phyloP scores from a whole-genome alignment of 139 green algal genomes.

The Picochlorum sp. region DNA sequence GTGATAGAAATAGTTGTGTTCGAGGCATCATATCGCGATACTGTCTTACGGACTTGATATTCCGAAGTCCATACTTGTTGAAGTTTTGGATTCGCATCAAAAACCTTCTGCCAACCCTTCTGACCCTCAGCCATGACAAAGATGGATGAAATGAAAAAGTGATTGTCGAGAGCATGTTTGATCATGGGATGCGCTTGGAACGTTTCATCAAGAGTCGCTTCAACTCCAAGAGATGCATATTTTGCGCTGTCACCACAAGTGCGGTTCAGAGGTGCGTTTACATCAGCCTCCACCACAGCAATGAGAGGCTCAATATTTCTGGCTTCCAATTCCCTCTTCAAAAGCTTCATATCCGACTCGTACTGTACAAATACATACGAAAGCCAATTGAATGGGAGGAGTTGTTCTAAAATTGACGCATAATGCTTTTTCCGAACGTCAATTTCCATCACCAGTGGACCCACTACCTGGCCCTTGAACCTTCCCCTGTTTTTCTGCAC shows the following conservation, averaged over 20 bases:
- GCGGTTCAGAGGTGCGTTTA: conserved; percentile 20
- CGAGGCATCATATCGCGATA: not conserved
- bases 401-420: conserved; percentile 41
- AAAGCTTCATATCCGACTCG: conserved; percentile 40
- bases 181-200: conserved; percentile 62
- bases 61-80: not conserved
- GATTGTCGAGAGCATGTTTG: conserved; percentile 49
- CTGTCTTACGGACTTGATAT: not conserved
- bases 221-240: conserved; percentile 44
- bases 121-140: conserved; percentile 21
- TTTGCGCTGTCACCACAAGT: conserved; percentile 14
- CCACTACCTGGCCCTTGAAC: conserved; percentile 48
- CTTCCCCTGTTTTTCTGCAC: conserved; percentile 26
- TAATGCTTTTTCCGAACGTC: conserved; percentile 33
- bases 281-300: conserved; percentile 22
- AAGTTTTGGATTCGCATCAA: conserved; percentile 4
- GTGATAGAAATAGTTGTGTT: not conserved
- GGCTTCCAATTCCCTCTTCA: conserved; percentile 8
- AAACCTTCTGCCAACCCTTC: not conserved
- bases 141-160: conserved; percentile 28
- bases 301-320: conserved; percentile 13
- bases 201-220: conserved; percentile 61
- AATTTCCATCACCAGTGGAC: conserved; percentile 56
- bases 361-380: conserved; percentile 35
- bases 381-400: conserved; percentile 27